These are phyloP conservation scores for Monosporascus sp. DNA, from an alignment of 2,329 filamentous ascomycete species.

Conservation along the genomic window DNA sequence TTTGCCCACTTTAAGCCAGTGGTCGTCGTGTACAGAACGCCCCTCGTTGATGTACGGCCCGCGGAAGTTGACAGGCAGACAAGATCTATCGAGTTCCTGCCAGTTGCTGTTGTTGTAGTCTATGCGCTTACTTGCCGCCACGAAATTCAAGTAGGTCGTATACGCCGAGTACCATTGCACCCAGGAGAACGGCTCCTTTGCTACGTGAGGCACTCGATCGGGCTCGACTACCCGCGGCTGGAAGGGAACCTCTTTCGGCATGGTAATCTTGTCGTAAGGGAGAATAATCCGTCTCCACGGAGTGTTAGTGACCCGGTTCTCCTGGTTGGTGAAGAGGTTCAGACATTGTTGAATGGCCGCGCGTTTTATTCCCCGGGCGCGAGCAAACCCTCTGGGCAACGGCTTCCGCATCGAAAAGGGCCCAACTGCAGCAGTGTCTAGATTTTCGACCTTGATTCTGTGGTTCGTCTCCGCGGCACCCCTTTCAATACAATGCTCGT, in stretches of 20 bases:
- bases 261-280: constrained; percentile 21
- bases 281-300: constrained; percentile 33
- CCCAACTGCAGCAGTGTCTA: not conserved
- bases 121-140: constrained; percentile 18
- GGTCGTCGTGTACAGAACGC: constrained; percentile 21
- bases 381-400: not conserved
- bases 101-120: constrained; percentile 15
- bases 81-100: constrained; percentile 14
- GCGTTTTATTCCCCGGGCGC: constrained; percentile 36
- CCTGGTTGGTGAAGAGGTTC: constrained; percentile 30
- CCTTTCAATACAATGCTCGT: constrained; percentile 26
- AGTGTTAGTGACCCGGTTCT: constrained; percentile 32
- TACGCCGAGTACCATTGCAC: constrained; percentile 24
- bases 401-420: too few species aligned
- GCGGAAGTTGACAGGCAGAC: constrained; percentile 23
- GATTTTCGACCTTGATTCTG: not conserved
- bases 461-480: constrained; percentile 16
- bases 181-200: constrained; percentile 27
- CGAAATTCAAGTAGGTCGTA: constrained; percentile 12
- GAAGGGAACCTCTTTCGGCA: constrained; percentile 19
- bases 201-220: constrained; percentile 2
- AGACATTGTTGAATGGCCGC: constrained; percentile 41
- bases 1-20: constrained; percentile 24
- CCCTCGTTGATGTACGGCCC: constrained; percentile 24
- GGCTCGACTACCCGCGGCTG: constrained; percentile 12